phyloP scores from a whole-genome alignment of 2,329 filamentous ascomycete species.

The Pestalotiopsis fici region DNA sequence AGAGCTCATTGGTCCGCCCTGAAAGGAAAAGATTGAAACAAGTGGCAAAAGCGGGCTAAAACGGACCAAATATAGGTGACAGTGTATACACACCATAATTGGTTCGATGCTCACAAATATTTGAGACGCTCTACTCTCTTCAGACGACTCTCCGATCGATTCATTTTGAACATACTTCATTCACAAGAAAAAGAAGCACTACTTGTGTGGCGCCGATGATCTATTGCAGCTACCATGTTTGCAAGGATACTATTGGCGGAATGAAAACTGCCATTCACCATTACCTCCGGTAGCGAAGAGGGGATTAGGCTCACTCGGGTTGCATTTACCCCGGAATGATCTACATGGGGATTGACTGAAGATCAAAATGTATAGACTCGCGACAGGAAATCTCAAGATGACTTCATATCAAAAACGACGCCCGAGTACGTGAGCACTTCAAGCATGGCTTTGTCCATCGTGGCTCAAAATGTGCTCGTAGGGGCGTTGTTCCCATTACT shows the following conservation, averaged over 20 bases:
- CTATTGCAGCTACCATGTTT: background rate
- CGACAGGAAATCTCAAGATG: background rate
- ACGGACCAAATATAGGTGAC: too few relatives aligned
- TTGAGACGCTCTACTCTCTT: too few relatives aligned
- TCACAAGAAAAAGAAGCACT: too few relatives aligned
- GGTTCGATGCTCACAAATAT: too few relatives aligned
- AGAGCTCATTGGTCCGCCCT: too few relatives aligned
- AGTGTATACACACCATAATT: too few relatives aligned
- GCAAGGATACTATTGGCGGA: background rate
- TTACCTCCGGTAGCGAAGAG: background rate
- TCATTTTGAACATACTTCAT: too few relatives aligned
- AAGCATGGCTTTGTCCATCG: background rate
- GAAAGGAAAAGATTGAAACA: too few relatives aligned
- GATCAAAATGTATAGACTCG: background rate
- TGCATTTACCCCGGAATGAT: conserved; percentile 4
- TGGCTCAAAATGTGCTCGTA: background rate
- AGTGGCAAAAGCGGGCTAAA: too few relatives aligned
- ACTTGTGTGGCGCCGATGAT: background rate
- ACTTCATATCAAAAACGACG: background rate
- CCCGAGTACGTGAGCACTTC: background rate
- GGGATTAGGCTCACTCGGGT: background rate
- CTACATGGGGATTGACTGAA: background rate
- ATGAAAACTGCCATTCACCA: background rate
- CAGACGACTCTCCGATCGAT: too few relatives aligned
- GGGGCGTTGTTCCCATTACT: background rate